phyloP scores from a whole-genome alignment of 371 early-diverging fungal species.

The Syncephalis fuscata region DNA sequence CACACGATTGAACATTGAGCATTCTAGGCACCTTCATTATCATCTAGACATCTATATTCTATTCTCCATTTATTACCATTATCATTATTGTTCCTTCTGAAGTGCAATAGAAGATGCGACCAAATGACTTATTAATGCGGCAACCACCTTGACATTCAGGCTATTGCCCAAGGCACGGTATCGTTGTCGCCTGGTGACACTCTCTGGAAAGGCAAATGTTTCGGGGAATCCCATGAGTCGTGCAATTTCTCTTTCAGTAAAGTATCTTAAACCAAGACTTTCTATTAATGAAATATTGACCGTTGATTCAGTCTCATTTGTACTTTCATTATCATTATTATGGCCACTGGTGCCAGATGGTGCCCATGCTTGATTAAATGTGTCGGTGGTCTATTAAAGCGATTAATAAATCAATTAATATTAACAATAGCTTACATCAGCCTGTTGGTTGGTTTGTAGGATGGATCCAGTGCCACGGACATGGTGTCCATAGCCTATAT shows the following conservation, averaged over 20 bases:
- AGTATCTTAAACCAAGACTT: constrained; percentile 32
- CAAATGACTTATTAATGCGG: constrained; percentile 30
- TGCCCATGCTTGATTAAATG: constrained; percentile 1
- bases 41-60: too few species aligned
- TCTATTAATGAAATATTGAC: background rate
- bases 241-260: constrained; percentile 60
- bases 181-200: constrained; percentile 32
- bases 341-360: background rate
- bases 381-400: background rate
- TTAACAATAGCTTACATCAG: constrained; percentile 19
- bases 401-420: background rate
- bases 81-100: too few species aligned
- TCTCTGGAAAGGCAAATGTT: constrained; percentile 29
- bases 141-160: constrained; percentile 42
- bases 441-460: constrained; percentile 28
- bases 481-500: constrained; percentile 57
- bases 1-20: constrained; percentile 4
- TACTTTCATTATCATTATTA: background rate
- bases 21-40: too few species aligned
- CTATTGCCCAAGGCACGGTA: constrained; percentile 51
- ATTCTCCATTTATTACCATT: too few species aligned
- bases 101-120: background rate
- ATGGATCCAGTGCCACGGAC: constrained; percentile 64
- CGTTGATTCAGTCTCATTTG: background rate
- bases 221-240: constrained; percentile 65